A percentile compares a stretch with the other conserved stretches of the same genome.
Evolutionary conservation across 306 rosid species (phyloP).

Genomic region (Trichosanthes truncata): DNA sequence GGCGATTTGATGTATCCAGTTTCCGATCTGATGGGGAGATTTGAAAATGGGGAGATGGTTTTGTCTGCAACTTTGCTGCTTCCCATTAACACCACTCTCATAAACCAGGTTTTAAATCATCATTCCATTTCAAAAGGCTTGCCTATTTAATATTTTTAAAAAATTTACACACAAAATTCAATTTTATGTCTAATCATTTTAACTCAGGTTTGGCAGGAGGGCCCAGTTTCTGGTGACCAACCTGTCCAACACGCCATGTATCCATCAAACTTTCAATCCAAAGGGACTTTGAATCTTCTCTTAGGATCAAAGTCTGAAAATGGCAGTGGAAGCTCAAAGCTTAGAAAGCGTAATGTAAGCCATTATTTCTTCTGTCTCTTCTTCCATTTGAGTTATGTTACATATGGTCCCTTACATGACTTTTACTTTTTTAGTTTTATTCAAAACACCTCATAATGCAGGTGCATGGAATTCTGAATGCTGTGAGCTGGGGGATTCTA

Average conservation of each 20-base stretch:
- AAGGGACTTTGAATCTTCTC: conserved; percentile 37
- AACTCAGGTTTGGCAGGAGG: conserved; percentile 69
- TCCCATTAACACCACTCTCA: conserved; percentile 11
- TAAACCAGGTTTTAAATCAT: too few species aligned
- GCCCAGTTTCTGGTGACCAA: conserved; percentile 22
- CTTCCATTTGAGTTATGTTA: too few species aligned
- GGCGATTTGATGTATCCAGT: conserved; percentile 18
- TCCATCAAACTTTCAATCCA: conserved; percentile 12
- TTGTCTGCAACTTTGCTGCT: conserved; percentile 39
- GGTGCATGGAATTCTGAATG: conserved; percentile 68
- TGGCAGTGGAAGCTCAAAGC: conserved; percentile 14
- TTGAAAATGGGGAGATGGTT: conserved; percentile 25
- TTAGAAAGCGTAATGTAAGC: conserved; percentile 44
- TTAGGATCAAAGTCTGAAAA: conserved; percentile 30
- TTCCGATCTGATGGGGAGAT: conserved; percentile 15
- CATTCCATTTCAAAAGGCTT: too few species aligned
- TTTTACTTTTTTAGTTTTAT: too few species aligned
- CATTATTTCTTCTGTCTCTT: too few species aligned
- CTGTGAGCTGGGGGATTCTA: conserved; percentile 71
- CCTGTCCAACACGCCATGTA: background rate
- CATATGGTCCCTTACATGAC: too few species aligned
- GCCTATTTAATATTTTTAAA: too few species aligned
- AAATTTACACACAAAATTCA: too few species aligned
- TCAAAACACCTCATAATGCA: too few species aligned
- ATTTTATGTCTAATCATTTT: too few species aligned